A percentile compares a stretch with the other conserved stretches of the same genome.
phyloP scores from a whole-genome alignment of 2,329 filamentous ascomycete species.

The Ophiosphaerella korrae region DNA sequence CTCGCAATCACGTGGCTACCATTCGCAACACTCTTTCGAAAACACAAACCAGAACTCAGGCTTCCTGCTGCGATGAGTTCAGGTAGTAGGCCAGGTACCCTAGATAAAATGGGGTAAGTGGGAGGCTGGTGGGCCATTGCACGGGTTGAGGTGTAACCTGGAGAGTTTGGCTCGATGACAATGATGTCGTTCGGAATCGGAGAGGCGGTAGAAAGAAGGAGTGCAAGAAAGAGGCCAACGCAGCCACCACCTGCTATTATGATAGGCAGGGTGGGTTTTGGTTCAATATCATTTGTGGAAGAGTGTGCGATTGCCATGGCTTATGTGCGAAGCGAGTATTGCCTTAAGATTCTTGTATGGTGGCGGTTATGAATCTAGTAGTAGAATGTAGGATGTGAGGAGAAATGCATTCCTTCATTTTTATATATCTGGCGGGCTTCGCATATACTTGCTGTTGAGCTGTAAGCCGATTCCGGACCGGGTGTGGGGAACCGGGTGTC shows the following conservation, averaged over 20 bases:
- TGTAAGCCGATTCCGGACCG: too few relatives aligned
- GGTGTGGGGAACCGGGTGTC: too few relatives aligned
- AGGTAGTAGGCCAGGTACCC: conserved; percentile 42
- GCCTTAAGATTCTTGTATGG: too few relatives aligned
- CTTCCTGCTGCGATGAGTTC: conserved; percentile 38
- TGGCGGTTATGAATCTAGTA: too few relatives aligned
- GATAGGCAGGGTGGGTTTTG: conserved; percentile 24
- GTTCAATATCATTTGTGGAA: neutral
- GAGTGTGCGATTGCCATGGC: neutral
- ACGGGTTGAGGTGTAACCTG: conserved; percentile 41
- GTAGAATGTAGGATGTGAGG: too few relatives aligned
- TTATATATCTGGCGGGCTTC: too few relatives aligned
- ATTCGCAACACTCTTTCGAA: conserved; percentile 28
- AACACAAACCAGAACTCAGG: conserved; percentile 34
- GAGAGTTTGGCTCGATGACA: conserved; percentile 34
- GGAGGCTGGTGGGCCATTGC: conserved; percentile 52
- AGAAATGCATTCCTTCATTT: too few relatives aligned
- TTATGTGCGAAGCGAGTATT: neutral
- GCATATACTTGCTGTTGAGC: too few relatives aligned
- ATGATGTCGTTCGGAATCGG: conserved; percentile 42
- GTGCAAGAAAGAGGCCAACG: conserved; percentile 49
- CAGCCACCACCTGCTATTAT: conserved; percentile 50
- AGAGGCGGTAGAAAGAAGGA: conserved; percentile 42
- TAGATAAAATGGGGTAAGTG: conserved; percentile 47
- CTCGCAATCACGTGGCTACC: conserved; percentile 35